These are phyloP conservation scores for Acrasis kona DNA, from an alignment of 78 protist species.

Conservation along the genomic window DNA sequence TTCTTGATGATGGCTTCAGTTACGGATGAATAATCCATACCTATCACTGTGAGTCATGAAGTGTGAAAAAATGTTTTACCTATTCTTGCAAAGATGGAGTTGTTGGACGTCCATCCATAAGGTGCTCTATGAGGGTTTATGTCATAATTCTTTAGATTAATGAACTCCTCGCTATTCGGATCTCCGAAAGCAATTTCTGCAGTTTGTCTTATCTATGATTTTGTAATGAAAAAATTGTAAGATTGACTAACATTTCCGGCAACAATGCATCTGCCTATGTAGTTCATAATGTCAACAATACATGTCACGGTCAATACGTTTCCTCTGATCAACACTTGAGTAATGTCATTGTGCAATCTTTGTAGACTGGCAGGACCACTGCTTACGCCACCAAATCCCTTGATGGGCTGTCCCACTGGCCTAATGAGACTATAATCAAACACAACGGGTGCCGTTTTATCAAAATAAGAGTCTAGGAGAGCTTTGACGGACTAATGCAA, in stretches of 20 bases:
- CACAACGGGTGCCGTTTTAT: background rate
- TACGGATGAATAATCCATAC: conserved; percentile 65
- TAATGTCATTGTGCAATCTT: conserved; percentile 36
- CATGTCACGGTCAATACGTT: conserved; percentile 23
- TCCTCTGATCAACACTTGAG: conserved; percentile 10
- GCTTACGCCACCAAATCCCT: conserved; percentile 79
- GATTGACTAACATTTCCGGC: conserved; percentile 55
- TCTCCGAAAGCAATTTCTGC: conserved; percentile 86
- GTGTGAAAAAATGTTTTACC: background rate
- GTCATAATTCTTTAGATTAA: conserved; percentile 66
- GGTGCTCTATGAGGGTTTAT: conserved; percentile 59
- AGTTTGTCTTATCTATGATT: conserved; percentile 27
- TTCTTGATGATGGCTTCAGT: conserved; percentile 37
- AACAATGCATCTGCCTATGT: conserved; percentile 74
- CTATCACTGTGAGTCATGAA: conserved; percentile 49
- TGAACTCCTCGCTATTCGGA: conserved; percentile 41
- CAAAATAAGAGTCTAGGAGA: conserved; percentile 41
- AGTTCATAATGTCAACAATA: conserved; percentile 80
- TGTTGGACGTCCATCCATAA: conserved; percentile 78
- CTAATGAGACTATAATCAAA: conserved; percentile 62
- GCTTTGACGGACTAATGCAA: conserved; percentile 61
- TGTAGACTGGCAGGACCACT: conserved; percentile 62
- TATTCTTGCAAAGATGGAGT: conserved; percentile 29
- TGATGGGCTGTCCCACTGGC: conserved; percentile 49
- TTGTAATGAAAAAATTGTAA: background rate